Base-by-base conservation (phyloP, 257 asterid species). In the Solanum paucissectum region DNA sequence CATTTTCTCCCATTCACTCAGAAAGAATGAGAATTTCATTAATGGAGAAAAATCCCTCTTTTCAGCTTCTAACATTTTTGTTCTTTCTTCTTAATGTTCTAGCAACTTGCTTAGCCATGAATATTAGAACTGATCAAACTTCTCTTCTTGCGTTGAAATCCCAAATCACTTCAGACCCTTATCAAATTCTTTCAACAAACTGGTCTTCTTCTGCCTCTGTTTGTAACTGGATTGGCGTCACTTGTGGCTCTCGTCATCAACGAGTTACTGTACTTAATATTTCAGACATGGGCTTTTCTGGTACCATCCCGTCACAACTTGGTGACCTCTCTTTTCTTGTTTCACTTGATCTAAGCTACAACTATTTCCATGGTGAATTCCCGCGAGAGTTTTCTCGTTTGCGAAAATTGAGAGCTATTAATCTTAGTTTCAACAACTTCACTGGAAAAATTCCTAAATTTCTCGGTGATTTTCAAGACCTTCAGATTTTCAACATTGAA, bases 251-350 rank as follows among this genome's bases (percentile, higher is more conserved):
- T n/a, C 91, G 83, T 60, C 92, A 92, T 87, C 85, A 27, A 7
- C 23, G 93, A 62, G 89, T 92, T 11, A 84, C 85, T 8, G 86
- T 87, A 42, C 9, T 92, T 1, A 84, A 89, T 23, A 18, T 92
- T 16, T 88, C 91, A 5, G 33, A 46, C 55, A 87, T 90, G 91
- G 88, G 85, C 3, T 90, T 92, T 12, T 21, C 81, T 0, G 93
- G 91, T 6, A 81, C 16, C 4, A 74, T 92, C n/a, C 86, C 94
- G 4, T 91, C 92, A 11, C 82, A 84, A 2, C 18, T 92, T 42
- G 94, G 93, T 7, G 36, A 88, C 76, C 90, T 92, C 10, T 90
- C 92, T 1, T 92, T 91, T 86, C 93, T 92, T 2, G 83, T 64
- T 46, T 88, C 88, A 3, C 87, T 92, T 7, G 90, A 90, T 25